A percentile compares a stretch with the other conserved stretches of the same genome.
Evolutionary conservation across 2,329 filamentous ascomycete genomes (phyloP).

Genomic region (Diaporthe sp.): DNA sequence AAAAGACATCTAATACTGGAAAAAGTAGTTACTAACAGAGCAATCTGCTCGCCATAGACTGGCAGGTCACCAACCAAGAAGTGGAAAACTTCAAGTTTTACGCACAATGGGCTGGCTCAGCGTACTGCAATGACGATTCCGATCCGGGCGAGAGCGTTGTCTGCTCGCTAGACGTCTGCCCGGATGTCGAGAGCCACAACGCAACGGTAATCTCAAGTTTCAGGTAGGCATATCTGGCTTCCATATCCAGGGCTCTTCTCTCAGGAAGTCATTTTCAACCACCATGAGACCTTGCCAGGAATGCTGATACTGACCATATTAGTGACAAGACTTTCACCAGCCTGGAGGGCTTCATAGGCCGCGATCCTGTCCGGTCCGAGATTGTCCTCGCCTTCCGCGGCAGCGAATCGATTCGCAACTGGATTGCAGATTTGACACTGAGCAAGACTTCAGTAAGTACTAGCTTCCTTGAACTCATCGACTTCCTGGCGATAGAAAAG

Average conservation of each 20-base stretch:
- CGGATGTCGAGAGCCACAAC: conserved; percentile 57
- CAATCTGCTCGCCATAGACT: not conserved
- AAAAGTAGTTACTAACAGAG: not conserved
- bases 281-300: not conserved
- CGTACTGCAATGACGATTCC: conserved; percentile 66
- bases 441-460: conserved; percentile 17
- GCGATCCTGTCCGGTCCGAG: conserved; percentile 63
- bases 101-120: conserved; percentile 65
- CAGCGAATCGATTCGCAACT: conserved; percentile 71
- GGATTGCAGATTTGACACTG: conserved; percentile 63
- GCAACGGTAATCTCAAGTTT: conserved; percentile 54
- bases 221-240: conserved; percentile 1
- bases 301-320: not conserved
- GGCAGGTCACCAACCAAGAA: conserved; percentile 33
- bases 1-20: not conserved
- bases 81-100: conserved; percentile 54
- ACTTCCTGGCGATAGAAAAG: conserved; percentile 56
- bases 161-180: conserved; percentile 61
- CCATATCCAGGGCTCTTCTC: not conserved
- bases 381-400: conserved; percentile 75
- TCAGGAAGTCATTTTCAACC: too few relatives aligned
- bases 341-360: conserved; percentile 65
- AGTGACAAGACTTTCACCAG: conserved; percentile 23
- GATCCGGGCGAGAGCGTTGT: conserved; percentile 54
- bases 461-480: not conserved